These are phyloP conservation scores for Pycnococcus provasolii DNA, from an alignment of 139 green algal genomes.

Conservation along the genomic window DNA sequence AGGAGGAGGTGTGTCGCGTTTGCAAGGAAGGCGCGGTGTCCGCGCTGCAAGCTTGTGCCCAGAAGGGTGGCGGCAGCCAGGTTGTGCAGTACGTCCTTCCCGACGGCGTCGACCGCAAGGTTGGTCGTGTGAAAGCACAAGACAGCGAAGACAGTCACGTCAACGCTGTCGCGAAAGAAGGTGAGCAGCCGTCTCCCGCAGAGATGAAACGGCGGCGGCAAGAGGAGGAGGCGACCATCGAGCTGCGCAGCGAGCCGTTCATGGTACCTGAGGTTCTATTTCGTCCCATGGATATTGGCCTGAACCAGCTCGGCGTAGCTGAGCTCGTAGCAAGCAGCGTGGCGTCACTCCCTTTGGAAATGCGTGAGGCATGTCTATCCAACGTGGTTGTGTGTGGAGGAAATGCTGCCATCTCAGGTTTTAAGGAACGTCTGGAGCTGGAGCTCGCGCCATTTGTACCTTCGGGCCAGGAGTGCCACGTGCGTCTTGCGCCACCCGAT, in stretches of 20 bases:
- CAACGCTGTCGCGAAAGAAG: background rate
- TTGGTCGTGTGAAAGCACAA: constrained; percentile 32
- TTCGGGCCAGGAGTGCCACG: no score
- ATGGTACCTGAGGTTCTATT: constrained; percentile 88
- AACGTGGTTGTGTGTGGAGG: no score
- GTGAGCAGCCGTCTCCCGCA: background rate
- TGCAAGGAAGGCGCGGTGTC: background rate
- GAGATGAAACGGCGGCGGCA: background rate
- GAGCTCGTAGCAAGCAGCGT: background rate
- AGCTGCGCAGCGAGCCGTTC: constrained; percentile 94
- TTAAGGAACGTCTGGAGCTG: no score
- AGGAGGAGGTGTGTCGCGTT: background rate
- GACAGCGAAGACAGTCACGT: constrained; percentile 4
- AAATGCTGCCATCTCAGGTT: no score
- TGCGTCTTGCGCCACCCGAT: no score
- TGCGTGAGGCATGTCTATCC: no score
- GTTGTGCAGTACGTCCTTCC: constrained; percentile 59
- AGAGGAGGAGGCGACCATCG: background rate
- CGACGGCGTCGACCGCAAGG: constrained; percentile 61
- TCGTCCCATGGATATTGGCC: constrained; percentile 46
- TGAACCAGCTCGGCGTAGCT: constrained; percentile 12
- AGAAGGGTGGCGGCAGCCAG: background rate
- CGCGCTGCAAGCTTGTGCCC: background rate
- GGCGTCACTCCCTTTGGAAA: no score
- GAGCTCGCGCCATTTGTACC: no score